Conservation (phyloP, 495 filamentous ascomycete species). For the Aspergillus cristatus region DNA sequence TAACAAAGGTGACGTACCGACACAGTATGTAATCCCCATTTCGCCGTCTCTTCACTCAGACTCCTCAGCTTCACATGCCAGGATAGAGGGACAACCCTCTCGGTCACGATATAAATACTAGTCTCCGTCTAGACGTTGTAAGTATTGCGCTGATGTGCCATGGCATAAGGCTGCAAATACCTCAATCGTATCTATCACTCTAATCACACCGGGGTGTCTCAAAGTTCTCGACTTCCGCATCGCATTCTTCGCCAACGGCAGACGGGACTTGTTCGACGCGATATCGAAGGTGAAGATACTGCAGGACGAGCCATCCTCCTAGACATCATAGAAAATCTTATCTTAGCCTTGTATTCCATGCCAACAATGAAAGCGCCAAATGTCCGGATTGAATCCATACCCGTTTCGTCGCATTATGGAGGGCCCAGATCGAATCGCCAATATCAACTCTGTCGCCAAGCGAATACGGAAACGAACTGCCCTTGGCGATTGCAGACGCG, state of each 20-base stretch:
- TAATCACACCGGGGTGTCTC: slow-evolving; percentile 88
- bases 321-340: slow-evolving; percentile 1
- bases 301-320: slow-evolving; percentile 90
- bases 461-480: slow-evolving; percentile 80
- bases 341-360: slow-evolving; percentile 12
- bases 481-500: slow-evolving; percentile 91
- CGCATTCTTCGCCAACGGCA: slow-evolving; percentile 86
- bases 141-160: slow-evolving; percentile 1
- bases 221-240: slow-evolving; percentile 85
- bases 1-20: slow-evolving; percentile 47
- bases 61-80: slow-evolving; percentile 83
- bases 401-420: slow-evolving; percentile 85
- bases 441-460: slow-evolving; percentile 86
- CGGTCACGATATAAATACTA: slow-evolving; percentile 91
- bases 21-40: slow-evolving; percentile 86
- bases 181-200: slow-evolving; percentile 88
- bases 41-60: slow-evolving; percentile 77
- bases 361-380: too few relatives aligned
- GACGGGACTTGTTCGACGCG: slow-evolving; percentile 60
- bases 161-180: slow-evolving; percentile 34
- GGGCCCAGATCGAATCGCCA: slow-evolving; percentile 82
- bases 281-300: slow-evolving; percentile 96
- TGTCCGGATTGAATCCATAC: too few relatives aligned
- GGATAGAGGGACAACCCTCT: slow-evolving; percentile 71
- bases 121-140: slow-evolving; percentile 61